Base-by-base conservation (phyloP, 768 basidiomycete genomes). In the Lentinus tigrinus region DNA sequence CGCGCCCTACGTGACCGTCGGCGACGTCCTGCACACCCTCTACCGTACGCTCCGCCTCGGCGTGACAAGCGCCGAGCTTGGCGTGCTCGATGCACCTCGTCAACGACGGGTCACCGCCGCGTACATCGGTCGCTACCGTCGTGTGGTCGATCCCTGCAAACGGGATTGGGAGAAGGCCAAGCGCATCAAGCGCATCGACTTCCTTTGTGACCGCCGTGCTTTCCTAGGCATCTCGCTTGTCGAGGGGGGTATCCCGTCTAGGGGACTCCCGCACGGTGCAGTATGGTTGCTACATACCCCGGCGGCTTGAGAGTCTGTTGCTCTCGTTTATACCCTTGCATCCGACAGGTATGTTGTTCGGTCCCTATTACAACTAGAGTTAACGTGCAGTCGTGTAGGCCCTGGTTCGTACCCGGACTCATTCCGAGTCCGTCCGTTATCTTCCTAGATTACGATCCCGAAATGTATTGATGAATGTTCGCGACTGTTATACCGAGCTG, bases 181-280 rank as follows among this genome's bases (percentile, higher is more conserved):
- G 64, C 83, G 82, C 0, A 62, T 85, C 19, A 83, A 79, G 67
- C 69, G 82, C 51, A 75, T 85, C 0, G 85, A 86, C 67, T 84
- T 83, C 63, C 68, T 86, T 46, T 67, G 73, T 47, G 75, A 57
- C 23, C n/a, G 34, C 17, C 54, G 54, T 28, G 44, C 52, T 34
- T 67, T 67, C 58, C 47, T 49, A 17, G 67, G 67, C 21, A 60
- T 67, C 37, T 56, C 56, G 17, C 43, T 61, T 43, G 64, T 64
- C 48, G 58, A 58, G 16, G 58, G 57, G 28, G 64, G 57, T 19
- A 44, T 58, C 24, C 50, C 56, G 21, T 47, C 54, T 42, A 62
- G 61, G 56, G 58, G 58, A 8, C 61, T 63, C 21, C 43, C 46
- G 46, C 60, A 54, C 21, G 63, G 65, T 21, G 47, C 52, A 28